Conservation (phyloP, 2,329 filamentous ascomycete genomes). For the Fusarium subglutinans region DNA sequence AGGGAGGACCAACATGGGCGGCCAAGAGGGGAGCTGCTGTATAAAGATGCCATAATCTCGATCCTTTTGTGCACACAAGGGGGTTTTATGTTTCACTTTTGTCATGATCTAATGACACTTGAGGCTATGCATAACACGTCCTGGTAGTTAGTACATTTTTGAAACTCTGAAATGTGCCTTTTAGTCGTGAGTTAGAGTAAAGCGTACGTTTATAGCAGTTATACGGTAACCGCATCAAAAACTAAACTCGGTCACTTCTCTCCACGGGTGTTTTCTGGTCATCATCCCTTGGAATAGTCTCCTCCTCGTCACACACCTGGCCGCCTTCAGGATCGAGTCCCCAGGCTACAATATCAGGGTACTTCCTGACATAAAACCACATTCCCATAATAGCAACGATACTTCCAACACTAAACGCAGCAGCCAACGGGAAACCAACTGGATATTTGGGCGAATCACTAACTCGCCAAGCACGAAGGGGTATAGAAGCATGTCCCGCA, state of each 20-base stretch:
- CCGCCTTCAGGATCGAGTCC: slow-evolving; percentile 21
- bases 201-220: fast-evolving
- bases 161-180: neutral
- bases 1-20: neutral
- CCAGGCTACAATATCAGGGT: slow-evolving; percentile 20
- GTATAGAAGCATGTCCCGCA: slow-evolving; percentile 35
- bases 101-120: neutral
- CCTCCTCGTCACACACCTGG: neutral
- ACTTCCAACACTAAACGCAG: slow-evolving; percentile 33
- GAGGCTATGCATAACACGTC: neutral
- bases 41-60: neutral
- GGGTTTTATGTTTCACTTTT: too few relatives aligned
- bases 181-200: neutral
- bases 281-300: neutral
- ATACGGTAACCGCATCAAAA: neutral
- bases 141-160: neutral
- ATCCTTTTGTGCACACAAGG: neutral
- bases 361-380: slow-evolving; percentile 26
- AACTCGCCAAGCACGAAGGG: slow-evolving; percentile 35
- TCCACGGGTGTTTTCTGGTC: neutral
- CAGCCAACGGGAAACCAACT: slow-evolving; percentile 28
- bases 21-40: neutral
- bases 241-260: neutral
- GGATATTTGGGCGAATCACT: slow-evolving; percentile 35
- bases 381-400: slow-evolving; percentile 32